Evolutionary conservation across 768 basidiomycete species (phyloP).

Genomic region (Amanita exitialis): DNA sequence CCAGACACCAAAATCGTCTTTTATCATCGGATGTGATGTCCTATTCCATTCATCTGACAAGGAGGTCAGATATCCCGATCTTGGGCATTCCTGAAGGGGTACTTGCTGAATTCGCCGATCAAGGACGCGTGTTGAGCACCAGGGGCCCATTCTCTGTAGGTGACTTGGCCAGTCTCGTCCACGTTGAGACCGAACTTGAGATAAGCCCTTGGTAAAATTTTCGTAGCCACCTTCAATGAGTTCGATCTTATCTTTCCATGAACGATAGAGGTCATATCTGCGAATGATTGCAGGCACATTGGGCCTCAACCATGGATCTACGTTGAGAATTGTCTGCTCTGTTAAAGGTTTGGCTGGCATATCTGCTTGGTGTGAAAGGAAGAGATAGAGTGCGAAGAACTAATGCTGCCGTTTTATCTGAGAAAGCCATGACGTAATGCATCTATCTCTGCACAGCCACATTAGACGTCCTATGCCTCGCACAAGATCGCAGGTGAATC

Average conservation of each 20-base stretch:
- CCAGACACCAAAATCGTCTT: slow-evolving; percentile 82
- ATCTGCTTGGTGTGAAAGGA: not conserved
- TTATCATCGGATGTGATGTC: slow-evolving; percentile 76
- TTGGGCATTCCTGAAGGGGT: slow-evolving; percentile 3
- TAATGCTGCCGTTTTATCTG: not conserved
- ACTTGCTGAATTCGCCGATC: slow-evolving; percentile 96
- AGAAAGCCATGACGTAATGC: slow-evolving; percentile 1
- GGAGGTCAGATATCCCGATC: slow-evolving; percentile 1
- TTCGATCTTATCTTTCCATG: slow-evolving; percentile 72
- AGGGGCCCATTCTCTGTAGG: slow-evolving; percentile 96
- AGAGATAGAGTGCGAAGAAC: not conserved
- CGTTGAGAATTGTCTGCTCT: slow-evolving; percentile 43
- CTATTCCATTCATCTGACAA: slow-evolving; percentile 79
- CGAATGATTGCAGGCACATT: slow-evolving; percentile 59
- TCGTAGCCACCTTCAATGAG: slow-evolving; percentile 80
- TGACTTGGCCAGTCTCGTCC: slow-evolving; percentile 51
- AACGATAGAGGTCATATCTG: slow-evolving; percentile 56
- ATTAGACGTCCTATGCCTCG: not conserved
- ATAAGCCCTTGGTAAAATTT: slow-evolving; percentile 71
- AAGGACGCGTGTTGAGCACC: slow-evolving; percentile 74
- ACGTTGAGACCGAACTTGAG: slow-evolving; percentile 73
- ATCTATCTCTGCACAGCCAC: not conserved
- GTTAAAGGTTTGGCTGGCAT: slow-evolving; percentile 44
- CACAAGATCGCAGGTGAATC: not conserved
- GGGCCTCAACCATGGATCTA: slow-evolving; percentile 71